Evolutionary conservation across 192 early-diverging fungal genomes (phyloP), one percentile per base, ranked within the genome.

Genomic region (Coemansia umbellata): DNA sequence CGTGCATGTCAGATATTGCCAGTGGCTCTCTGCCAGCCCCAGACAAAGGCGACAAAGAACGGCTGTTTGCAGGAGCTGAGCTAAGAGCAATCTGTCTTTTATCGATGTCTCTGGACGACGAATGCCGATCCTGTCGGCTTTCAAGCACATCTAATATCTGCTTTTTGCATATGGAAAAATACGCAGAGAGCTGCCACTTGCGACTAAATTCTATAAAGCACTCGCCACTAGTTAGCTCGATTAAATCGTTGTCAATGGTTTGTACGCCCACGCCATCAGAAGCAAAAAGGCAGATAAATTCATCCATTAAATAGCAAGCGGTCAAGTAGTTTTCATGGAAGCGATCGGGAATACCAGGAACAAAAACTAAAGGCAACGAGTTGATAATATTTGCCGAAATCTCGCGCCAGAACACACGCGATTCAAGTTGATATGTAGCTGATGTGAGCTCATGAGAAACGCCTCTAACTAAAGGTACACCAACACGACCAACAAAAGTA

Each of bases 151-250:
- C 59, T 17, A 62, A 45, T 28, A 63, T 48, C 36, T 63, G 63
- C 11, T 39, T 57, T 33, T 66, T 60, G 15, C 64, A 59, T 23
- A 74, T 60, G 6, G 70, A 58, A 42, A 62, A 74, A 31, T 75
- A 75, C 23, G 72, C 72, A 0, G 60, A 52, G 18, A 75, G 43
- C 50, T 68, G 72, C 72, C 72, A 75, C 22, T 68, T 75, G 48
- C 61, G 59, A 37, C 43, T 36, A 44, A 75, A 75, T 57, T 67
- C 72, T 2, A 44, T 26, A 35, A 56, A 66, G 13, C 43, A 45
- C 11, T 11, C 22, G 26, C 24, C 28, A 26, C 17, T 26, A 22
- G 48, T 31, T 6, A 51, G 37, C 4, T 74, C 53, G 0, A 41
- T 9, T 22, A 17, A 17, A 10, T 28, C 4, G 11, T 49, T 31